These are phyloP conservation scores for Rubroboletus pulcherrimus DNA, from an alignment of 768 basidiomycete species.

Conservation along the genomic window DNA sequence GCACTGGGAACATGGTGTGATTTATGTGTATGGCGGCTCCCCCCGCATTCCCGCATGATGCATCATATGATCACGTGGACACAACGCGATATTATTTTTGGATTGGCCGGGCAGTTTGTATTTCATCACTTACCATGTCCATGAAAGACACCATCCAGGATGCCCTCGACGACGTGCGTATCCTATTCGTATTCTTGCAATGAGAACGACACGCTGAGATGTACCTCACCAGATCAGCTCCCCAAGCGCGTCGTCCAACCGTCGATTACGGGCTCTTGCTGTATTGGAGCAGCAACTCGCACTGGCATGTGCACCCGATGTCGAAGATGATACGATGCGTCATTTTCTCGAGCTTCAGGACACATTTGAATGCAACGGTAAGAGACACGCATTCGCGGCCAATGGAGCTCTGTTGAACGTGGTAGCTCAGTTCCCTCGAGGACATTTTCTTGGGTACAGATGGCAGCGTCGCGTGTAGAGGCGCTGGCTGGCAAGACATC, in stretches of 20 bases:
- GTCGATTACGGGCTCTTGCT: constrained; percentile 53
- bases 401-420: constrained; percentile 6
- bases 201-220: constrained; percentile 9
- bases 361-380: constrained; percentile 81
- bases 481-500: constrained; percentile 41
- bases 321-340: constrained; percentile 43
- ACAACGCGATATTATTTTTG: constrained; percentile 19
- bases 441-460: constrained; percentile 59
- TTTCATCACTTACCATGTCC: constrained; percentile 9
- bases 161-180: constrained; percentile 65
- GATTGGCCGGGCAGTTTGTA: neutral
- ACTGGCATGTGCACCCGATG: constrained; percentile 41
- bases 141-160: constrained; percentile 52
- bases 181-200: neutral
- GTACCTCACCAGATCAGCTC: constrained; percentile 55
- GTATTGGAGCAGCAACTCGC: constrained; percentile 55
- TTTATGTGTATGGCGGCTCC: neutral
- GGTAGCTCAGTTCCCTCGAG: constrained; percentile 58
- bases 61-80: constrained; percentile 30
- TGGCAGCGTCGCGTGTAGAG: constrained; percentile 50
- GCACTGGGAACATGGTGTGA: neutral
- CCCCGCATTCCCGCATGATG: constrained; percentile 17
- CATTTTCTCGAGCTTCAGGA: constrained; percentile 67
- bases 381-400: constrained; percentile 22
- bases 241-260: constrained; percentile 48